Evolutionary conservation across 495 filamentous ascomycete species (phyloP).

Genomic region (Annulohypoxylon nitens): DNA sequence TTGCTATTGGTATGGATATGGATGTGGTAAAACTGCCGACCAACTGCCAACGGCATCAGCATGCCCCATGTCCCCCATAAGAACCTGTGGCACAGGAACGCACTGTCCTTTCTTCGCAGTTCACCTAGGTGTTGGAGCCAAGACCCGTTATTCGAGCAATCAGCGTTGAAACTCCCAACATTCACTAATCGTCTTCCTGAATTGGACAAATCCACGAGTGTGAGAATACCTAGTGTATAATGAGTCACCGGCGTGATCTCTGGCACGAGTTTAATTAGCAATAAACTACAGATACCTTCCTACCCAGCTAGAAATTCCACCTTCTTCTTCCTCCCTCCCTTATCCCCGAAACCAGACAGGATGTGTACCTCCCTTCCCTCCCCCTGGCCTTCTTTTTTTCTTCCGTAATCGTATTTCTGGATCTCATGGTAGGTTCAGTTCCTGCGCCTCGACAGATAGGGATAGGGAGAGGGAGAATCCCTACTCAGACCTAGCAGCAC

Average conservation of each 20-base stretch:
- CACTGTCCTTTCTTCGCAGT: conserved; percentile 17
- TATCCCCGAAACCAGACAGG: neutral
- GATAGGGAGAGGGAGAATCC: neutral
- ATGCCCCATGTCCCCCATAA: neutral
- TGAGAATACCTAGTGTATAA: too few species aligned
- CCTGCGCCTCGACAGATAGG: conserved; percentile 8
- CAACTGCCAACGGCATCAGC: conserved; percentile 1
- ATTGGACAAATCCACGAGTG: conserved; percentile 3
- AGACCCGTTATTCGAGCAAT: neutral
- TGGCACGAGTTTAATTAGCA: conserved; percentile 24
- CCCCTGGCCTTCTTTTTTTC: too few species aligned
- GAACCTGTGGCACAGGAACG: conserved; percentile 9
- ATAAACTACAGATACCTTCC: neutral
- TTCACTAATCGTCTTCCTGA: neutral
- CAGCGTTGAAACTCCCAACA: neutral
- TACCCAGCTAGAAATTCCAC: neutral
- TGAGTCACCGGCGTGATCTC: neutral
- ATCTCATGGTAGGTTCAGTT: neutral
- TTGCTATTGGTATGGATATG: neutral
- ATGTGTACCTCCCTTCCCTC: neutral
- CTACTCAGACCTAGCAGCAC: neutral
- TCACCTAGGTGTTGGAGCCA: conserved; percentile 1
- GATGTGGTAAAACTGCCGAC: conserved; percentile 18
- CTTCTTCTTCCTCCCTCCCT: conserved; percentile 9
- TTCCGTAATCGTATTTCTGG: neutral